Evolutionary conservation across 2,329 filamentous ascomycete genomes (phyloP).

Genomic region (Cladosporium cucumerinum): DNA sequence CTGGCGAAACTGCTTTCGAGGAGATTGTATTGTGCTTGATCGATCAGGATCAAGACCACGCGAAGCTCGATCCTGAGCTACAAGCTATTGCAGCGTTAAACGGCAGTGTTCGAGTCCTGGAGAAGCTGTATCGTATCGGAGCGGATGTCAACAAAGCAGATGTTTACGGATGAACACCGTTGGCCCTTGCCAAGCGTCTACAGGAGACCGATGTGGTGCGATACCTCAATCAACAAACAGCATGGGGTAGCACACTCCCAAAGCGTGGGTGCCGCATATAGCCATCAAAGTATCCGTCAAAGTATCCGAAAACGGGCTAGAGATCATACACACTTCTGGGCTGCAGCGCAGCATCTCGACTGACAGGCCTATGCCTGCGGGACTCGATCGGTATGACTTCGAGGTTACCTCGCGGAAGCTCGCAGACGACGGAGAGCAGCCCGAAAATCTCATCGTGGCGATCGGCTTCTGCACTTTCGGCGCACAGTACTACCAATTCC

Average conservation of each 20-base stretch:
- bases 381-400: conserved; percentile 18
- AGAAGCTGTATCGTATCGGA: conserved; percentile 17
- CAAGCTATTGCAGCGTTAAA: conserved; percentile 19
- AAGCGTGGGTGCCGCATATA: not conserved
- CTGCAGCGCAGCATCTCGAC: conserved; percentile 13
- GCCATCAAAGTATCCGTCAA: not conserved
- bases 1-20: conserved; percentile 16
- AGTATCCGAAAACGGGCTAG: not conserved
- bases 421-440: not conserved
- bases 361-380: conserved; percentile 18
- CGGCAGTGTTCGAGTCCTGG: conserved; percentile 18
- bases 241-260: conserved; percentile 17
- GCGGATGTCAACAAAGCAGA: conserved; percentile 20
- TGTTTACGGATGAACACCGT: conserved; percentile 20
- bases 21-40: conserved; percentile 17
- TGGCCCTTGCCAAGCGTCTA: conserved; percentile 18
- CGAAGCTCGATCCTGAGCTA: conserved; percentile 17
- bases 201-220: conserved; percentile 9
- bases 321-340: not conserved
- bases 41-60: conserved; percentile 11
- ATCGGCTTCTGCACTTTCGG: conserved; percentile 16
- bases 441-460: conserved; percentile 10
- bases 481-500: conserved; percentile 3
- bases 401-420: conserved; percentile 16
- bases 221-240: conserved; percentile 18